Evolutionary conservation across 768 basidiomycete genomes (phyloP), one percentile per base, ranked within the genome.

Genomic region (Amanita rimosa): DNA sequence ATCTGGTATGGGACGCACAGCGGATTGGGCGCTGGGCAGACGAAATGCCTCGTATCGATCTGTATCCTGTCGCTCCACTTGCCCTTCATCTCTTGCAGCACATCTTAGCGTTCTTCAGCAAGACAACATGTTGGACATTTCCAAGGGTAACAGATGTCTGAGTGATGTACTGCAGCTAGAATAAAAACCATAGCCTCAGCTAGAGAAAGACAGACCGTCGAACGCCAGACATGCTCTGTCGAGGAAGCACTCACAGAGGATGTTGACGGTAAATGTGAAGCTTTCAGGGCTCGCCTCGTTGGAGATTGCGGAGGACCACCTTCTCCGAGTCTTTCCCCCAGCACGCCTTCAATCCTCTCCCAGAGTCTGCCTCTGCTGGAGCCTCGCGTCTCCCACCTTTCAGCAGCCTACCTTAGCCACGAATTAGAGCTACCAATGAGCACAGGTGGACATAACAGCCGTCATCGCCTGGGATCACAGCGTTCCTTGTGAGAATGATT

Each of bases 1-100:
- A 98, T 75, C 95, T 95, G 98, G 40, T 87, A 83, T 2, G 95
- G 95, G 1, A 98, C 92, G 73, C 9, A 78, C 79, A 27, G 78
- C 83, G 8, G 63, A 57, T 0, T 79, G 76, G 93, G 90, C 0
- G 87, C 91, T 14, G 92, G 95, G 61, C 93, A 95, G 37, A 97
- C 93, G 55, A 96, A 99, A 64, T 99, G 95, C 0, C 94, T 97
- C 8, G 95, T 98, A 60, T 99, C 95, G 51, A 98, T 94, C 68
- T 94, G 89, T 35, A 99, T 93, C 58, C 81, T 85, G 55, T 94
- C 85, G 58, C 81, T 88, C 83, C 85, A 93, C 55, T 85, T 85
- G 0, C 90, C 95, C 36, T 74, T 76, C 86, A 98, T 96, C 57
- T 87, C 82, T 40, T 74, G 62, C 46, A 99, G 91, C 89, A n/a